Percentiles rank a stretch among this genome's conserved stretches.
phyloP scores from a whole-genome alignment of 169 alveolate genomes.

The Plasmodium knowlesi region DNA sequence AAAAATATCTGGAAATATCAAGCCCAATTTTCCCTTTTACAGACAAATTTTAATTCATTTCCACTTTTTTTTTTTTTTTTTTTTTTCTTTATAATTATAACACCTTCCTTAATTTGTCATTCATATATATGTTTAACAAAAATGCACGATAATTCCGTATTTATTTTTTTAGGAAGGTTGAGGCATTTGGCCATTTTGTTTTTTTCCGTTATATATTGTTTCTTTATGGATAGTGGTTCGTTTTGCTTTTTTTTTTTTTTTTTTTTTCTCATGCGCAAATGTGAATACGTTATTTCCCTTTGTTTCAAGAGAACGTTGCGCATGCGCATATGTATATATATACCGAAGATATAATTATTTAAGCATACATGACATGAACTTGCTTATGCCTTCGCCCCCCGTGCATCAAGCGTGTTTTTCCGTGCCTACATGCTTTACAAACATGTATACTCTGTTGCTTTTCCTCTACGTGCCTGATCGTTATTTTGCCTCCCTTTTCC shows the following conservation, averaged over 20 bases:
- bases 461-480: not conserved
- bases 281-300: too few species aligned
- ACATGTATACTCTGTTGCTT: not conserved
- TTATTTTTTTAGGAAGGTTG: not conserved
- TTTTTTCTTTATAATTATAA: not conserved
- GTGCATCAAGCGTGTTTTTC: not conserved
- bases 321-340: not conserved
- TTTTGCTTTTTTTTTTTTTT: not conserved
- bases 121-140: not conserved
- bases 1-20: not conserved
- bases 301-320: too few species aligned
- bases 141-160: not conserved
- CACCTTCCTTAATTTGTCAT: conserved; percentile 1
- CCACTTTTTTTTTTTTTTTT: not conserved
- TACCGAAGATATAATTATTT: not conserved
- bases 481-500: not conserved
- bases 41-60: conserved; percentile 12
- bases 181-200: conserved; percentile 3
- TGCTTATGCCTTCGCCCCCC: not conserved
- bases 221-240: not conserved
- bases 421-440: not conserved
- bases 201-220: not conserved
- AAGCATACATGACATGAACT: not conserved
- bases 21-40: not conserved
- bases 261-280: not conserved